A percentile compares a stretch with the other conserved stretches of the same genome.
Conservation (phyloP, 495 filamentous ascomycete genomes). For the Copromyces sp. region DNA sequence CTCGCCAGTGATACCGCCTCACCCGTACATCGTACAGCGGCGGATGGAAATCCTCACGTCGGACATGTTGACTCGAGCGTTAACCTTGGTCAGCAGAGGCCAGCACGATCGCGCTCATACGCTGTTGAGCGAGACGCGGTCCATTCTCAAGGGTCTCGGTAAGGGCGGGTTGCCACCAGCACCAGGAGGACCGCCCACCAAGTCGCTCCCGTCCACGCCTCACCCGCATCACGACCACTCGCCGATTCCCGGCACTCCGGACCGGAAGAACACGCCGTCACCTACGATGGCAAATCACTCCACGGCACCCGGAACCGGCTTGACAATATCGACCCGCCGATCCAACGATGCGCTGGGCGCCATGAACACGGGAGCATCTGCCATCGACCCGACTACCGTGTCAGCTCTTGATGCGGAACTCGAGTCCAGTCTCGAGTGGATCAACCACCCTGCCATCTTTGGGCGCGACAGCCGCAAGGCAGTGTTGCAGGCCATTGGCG, state of each 20-base stretch:
- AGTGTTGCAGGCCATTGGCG: constrained; percentile 90
- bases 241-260: constrained; percentile 33
- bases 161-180: constrained; percentile 68
- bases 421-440: constrained; percentile 94
- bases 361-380: constrained; percentile 47
- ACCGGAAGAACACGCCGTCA: constrained; percentile 39
- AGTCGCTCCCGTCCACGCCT: constrained; percentile 39
- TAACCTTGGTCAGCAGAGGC: constrained; percentile 82
- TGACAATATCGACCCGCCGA: constrained; percentile 7
- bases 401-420: constrained; percentile 84
- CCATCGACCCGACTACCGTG: constrained; percentile 71
- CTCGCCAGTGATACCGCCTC: constrained; percentile 86
- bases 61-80: constrained; percentile 89
- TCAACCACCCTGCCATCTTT: constrained; percentile 93
- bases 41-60: constrained; percentile 97
- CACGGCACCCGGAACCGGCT: constrained; percentile 20
- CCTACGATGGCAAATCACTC: constrained; percentile 38
- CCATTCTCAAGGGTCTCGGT: constrained; percentile 89
- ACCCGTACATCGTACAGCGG: constrained; percentile 89
- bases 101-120: constrained; percentile 92
- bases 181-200: constrained; percentile 13
- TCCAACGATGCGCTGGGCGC: constrained; percentile 36
- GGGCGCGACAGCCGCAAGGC: constrained; percentile 91
- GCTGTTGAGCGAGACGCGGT: constrained; percentile 82
- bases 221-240: constrained; percentile 37